Base-by-base conservation (phyloP, 2,329 filamentous ascomycete genomes). In the Didymella arachidicola region DNA sequence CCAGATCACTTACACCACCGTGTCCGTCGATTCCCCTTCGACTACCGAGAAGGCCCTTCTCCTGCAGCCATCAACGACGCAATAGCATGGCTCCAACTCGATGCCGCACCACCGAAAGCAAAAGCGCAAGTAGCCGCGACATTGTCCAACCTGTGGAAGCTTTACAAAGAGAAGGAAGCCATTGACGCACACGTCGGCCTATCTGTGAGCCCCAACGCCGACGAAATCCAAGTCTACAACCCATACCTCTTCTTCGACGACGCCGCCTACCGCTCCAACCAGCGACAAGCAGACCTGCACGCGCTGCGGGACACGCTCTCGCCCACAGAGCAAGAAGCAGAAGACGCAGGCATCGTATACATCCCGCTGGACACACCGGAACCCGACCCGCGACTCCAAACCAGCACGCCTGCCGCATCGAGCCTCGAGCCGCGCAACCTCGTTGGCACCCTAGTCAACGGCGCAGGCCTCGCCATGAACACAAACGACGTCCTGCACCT, bases 381-480 rank as follows among this genome's bases (percentile, higher is more conserved):
- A 18, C 52, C 57, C 3, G 57, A 60, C 47, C 22, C 46, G 8
- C 57, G 57, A 1, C 57, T 60, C 2, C 56, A 59, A 46, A 32
- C 50, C 19, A 45, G 11, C 38, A 49, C 49, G 34, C 59, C 48
- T 6, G 22, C 63, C 3, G 57, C 62, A 12, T 59, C 50, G 6
- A 34, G 45, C 12, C 29, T 30, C 22, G 27, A 49, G 55, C 80
- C 80, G 0, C 72, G 80, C 53, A 86, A 83, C 52, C 87, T 87
- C 61, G 88, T 96, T 52, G 93, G 92, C 36, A 96, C 90, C 0
- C 81, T 96, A 11, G 92, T 96, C 63, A 97, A 97, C 71, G 92
- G 93, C 42, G 93, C 93, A 0, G 93, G 93, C 0, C 84, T 97
- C 1, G 92, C 92, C 0, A 95, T 97, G 90, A 95, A 95, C 73